phyloP scores from a whole-genome alignment of 345 rosid genomes.

The Brassica carinata region DNA sequence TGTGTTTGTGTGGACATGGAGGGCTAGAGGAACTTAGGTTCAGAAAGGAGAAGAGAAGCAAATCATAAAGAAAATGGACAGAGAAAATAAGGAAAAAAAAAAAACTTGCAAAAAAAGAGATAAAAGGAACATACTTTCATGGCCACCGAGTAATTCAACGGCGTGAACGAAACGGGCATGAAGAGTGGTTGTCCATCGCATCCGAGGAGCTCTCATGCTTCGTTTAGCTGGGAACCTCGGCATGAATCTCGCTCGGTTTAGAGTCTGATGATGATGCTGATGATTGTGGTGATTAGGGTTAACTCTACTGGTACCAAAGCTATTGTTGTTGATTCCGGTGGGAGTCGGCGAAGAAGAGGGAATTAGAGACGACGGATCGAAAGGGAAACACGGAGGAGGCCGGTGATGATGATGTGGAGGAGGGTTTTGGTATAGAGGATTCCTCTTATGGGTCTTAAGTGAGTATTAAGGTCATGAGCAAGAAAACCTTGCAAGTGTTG shows the following conservation, averaged over 20 bases:
- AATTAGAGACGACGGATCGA: conserved; percentile 51
- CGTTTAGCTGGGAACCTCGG: conserved; percentile 58
- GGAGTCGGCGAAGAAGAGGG: conserved; percentile 46
- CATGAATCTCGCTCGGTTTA: conserved; percentile 60
- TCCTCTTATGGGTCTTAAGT: conserved; percentile 92
- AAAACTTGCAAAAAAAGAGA: conserved; percentile 14
- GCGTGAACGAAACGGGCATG: conserved; percentile 99
- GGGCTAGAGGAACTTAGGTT: conserved; percentile 53
- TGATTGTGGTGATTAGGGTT: conserved; percentile 45
- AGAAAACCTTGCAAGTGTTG: conserved; percentile 42
- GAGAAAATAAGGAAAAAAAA: conserved; percentile 13
- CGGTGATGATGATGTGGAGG: conserved; percentile 39
- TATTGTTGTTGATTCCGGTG: conserved; percentile 30
- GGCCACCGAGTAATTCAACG: conserved; percentile 97
- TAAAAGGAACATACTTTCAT: conserved; percentile 67
- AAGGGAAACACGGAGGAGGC: conserved; percentile 48
- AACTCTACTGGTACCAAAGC: conserved; percentile 31
- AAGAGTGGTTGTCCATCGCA: conserved; percentile 99
- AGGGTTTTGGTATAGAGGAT: conserved; percentile 90
- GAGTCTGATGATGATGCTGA: conserved; percentile 53
- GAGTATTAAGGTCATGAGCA: conserved; percentile 62
- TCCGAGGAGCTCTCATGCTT: conserved; percentile 81
- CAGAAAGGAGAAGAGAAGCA: conserved; percentile 42
- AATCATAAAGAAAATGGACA: conserved; percentile 25
- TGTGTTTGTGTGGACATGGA: conserved; percentile 68